These are phyloP conservation scores for Noccaea caerulescens DNA, from an alignment of 345 rosid species.

Conservation along the genomic window DNA sequence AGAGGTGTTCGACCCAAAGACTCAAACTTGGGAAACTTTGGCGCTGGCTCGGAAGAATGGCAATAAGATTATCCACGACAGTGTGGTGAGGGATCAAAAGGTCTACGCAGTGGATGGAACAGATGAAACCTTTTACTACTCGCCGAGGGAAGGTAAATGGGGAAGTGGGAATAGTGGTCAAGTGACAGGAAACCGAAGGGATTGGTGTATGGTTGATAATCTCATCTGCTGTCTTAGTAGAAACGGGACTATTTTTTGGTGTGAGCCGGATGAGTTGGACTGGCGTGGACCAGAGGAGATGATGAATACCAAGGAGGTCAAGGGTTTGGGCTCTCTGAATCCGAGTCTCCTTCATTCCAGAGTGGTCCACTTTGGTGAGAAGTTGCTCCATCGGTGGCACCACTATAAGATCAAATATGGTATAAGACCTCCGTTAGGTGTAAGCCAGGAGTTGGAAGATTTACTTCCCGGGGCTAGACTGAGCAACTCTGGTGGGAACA, in stretches of 20 bases:
- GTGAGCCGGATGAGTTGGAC: constrained; percentile 43
- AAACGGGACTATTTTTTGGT: constrained; percentile 34
- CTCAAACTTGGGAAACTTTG: too few species aligned
- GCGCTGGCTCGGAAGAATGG: too few species aligned
- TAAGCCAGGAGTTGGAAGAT: neutral
- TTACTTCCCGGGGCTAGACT: constrained; percentile 5
- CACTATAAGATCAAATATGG: neutral
- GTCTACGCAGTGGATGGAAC: too few species aligned
- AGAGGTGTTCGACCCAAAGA: too few species aligned
- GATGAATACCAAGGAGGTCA: constrained; percentile 43
- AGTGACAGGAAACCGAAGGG: too few species aligned
- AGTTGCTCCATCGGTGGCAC: neutral
- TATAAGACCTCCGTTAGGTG: neutral
- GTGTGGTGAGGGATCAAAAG: too few species aligned
- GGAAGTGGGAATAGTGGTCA: too few species aligned
- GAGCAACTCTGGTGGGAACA: constrained; percentile 52
- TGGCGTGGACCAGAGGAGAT: neutral
- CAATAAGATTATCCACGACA: too few species aligned
- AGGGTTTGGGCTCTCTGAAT: constrained; percentile 52
- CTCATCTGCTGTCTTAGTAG: too few species aligned
- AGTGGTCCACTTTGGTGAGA: constrained; percentile 9
- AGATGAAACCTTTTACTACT: too few species aligned
- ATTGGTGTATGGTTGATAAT: too few species aligned
- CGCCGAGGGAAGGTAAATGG: too few species aligned
- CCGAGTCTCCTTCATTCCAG: constrained; percentile 63